phyloP scores from a whole-genome alignment of 495 filamentous ascomycete species.

The Penicillium alfredii region DNA sequence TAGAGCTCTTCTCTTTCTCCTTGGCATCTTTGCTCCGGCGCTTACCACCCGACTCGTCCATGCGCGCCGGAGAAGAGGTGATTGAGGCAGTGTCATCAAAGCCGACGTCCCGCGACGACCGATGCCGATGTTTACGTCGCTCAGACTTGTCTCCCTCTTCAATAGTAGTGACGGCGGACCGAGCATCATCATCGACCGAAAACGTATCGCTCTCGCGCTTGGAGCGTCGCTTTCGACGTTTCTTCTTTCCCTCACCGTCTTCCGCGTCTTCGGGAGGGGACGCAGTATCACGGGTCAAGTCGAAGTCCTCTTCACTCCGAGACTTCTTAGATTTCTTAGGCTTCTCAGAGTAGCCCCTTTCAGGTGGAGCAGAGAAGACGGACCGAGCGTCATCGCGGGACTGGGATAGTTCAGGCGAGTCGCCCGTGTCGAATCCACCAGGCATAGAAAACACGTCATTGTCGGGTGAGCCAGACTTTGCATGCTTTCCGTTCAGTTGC shows the following conservation, averaged over 20 bases:
- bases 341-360: conserved; percentile 11
- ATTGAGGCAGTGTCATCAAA: conserved; percentile 32
- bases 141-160: conserved; percentile 13
- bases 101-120: conserved; percentile 22
- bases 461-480: conserved; percentile 13
- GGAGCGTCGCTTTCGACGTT: conserved; percentile 25
- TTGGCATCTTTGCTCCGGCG: conserved; percentile 27
- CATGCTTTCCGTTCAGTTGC: conserved; percentile 20
- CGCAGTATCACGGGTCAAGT: conserved; percentile 8
- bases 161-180: conserved; percentile 17
- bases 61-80: conserved; percentile 30
- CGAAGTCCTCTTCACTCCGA: conserved; percentile 19
- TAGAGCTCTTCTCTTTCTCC: conserved; percentile 26
- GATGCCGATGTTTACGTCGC: conserved; percentile 18
- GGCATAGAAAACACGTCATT: conserved; percentile 35
- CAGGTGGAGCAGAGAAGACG: conserved; percentile 21
- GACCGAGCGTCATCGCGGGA: conserved; percentile 16
- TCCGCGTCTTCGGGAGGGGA: conserved; percentile 6
- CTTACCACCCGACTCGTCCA: conserved; percentile 27
- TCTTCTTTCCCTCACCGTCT: conserved; percentile 13
- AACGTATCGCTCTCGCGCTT: conserved; percentile 29
- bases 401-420: conserved; percentile 1
- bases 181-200: conserved; percentile 16
- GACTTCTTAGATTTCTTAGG: conserved; percentile 18
- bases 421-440: conserved; percentile 33